These are phyloP conservation scores for Mycena floridula DNA, from an alignment of 768 basidiomycete genomes.

Conservation along the genomic window DNA sequence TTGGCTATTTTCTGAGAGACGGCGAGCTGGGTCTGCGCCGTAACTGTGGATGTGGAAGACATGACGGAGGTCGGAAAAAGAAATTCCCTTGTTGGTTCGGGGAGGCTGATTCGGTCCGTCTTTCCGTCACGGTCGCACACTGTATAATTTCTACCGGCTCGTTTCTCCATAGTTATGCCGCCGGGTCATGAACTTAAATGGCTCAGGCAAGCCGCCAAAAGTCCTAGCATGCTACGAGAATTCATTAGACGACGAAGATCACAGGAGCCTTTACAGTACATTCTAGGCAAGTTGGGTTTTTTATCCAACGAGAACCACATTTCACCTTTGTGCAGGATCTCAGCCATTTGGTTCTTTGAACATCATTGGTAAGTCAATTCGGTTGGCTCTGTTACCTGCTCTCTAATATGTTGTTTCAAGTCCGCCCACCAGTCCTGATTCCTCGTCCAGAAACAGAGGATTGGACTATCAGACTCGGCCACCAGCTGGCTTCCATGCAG, in stretches of 20 bases:
- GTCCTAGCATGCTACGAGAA: slow-evolving; percentile 20
- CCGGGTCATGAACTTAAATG: slow-evolving; percentile 4
- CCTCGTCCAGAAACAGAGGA: slow-evolving; percentile 94
- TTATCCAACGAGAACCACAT: background rate
- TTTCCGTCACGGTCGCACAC: no score
- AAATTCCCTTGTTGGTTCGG: no score
- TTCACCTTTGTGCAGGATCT: slow-evolving; percentile 40
- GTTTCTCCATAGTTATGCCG: background rate
- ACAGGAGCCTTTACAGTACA: slow-evolving; percentile 88
- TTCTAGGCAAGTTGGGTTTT: slow-evolving; percentile 55
- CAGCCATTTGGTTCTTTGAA: slow-evolving; percentile 85
- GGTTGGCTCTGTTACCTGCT: no score
- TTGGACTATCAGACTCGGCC: slow-evolving; percentile 56
- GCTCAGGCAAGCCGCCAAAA: slow-evolving; percentile 1
- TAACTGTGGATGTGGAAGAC: no score
- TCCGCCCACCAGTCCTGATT: slow-evolving; percentile 79
- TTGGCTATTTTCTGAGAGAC: no score
- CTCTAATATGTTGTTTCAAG: no score
- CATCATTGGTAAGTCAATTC: no score
- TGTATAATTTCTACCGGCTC: no score
- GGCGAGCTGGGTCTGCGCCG: no score
- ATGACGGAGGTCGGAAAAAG: no score
- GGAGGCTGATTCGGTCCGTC: no score
- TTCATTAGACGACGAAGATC: slow-evolving; percentile 54
- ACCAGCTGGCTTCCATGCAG: slow-evolving; percentile 29